These are phyloP conservation scores for Nadsonia starkeyi-henricii DNA, from an alignment of 1,139 yeast species.

Conservation along the genomic window DNA sequence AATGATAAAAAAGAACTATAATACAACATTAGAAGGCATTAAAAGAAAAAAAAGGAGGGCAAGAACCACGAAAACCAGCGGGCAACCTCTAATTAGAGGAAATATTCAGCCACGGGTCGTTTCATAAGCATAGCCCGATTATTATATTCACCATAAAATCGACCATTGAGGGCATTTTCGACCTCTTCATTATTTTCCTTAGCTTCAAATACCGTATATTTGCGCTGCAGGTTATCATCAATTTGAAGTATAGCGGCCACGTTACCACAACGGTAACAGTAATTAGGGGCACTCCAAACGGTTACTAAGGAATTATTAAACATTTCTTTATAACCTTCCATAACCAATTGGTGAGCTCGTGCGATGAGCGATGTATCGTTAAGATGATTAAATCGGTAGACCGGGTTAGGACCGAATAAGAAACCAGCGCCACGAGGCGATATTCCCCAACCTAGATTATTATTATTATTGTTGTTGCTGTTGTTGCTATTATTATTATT, in stretches of 20 bases:
- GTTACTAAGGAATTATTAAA: constrained; percentile 80
- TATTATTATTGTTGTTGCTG: constrained; percentile 1
- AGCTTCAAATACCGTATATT: constrained; percentile 79
- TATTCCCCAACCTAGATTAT: constrained; percentile 52
- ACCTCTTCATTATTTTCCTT: constrained; percentile 44
- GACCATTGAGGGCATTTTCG: neutral
- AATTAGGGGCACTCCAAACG: constrained; percentile 90
- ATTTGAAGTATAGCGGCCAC: constrained; percentile 81
- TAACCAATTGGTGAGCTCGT: constrained; percentile 92
- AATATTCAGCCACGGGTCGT: constrained; percentile 68
- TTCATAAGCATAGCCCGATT: constrained; percentile 45
- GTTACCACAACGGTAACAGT: constrained; percentile 90
- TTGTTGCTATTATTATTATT: constrained; percentile 4
- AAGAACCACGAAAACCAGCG: too few relatives aligned
- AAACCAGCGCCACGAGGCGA: constrained; percentile 98
- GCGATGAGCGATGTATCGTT: constrained; percentile 82
- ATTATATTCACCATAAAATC: constrained; percentile 6
- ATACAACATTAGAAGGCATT: too few relatives aligned
- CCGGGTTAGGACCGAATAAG: constrained; percentile 76
- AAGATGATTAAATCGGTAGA: constrained; percentile 57
- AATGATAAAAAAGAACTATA: too few relatives aligned
- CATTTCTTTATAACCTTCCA: constrained; percentile 90
- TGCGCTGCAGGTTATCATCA: constrained; percentile 55
- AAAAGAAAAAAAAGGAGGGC: too few relatives aligned
- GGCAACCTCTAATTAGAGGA: too few relatives aligned